phyloP scores from a whole-genome alignment of 139 green algal genomes.

The Helicosporidium sp. region DNA sequence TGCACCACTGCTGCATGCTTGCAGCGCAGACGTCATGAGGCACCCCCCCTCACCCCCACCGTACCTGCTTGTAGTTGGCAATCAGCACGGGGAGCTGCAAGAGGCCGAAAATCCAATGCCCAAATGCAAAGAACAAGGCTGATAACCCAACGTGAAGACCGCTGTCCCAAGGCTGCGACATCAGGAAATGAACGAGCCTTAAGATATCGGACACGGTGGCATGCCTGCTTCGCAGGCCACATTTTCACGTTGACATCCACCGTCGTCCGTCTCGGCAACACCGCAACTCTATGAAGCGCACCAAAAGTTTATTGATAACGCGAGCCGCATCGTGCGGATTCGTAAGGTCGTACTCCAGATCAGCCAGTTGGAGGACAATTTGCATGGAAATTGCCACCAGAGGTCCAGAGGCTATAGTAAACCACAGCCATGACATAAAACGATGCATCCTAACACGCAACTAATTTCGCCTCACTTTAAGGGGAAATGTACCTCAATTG shows the following conservation, averaged over 20 bases:
- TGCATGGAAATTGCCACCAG: slow-evolving; percentile 49
- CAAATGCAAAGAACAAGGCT: slow-evolving; percentile 24
- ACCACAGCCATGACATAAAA: neutral
- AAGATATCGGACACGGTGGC: too few relatives aligned
- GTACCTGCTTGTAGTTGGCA: slow-evolving; percentile 18
- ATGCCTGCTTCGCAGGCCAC: too few relatives aligned
- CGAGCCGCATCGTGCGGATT: slow-evolving; percentile 59
- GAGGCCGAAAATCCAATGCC: slow-evolving; percentile 32
- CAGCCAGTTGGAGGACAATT: slow-evolving; percentile 55
- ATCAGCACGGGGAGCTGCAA: slow-evolving; percentile 18
- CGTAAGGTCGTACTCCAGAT: slow-evolving; percentile 69
- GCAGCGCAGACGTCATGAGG: neutral
- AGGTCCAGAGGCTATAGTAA: slow-evolving; percentile 24
- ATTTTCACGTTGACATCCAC: too few relatives aligned
- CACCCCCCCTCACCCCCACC: neutral
- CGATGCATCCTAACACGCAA: too few relatives aligned
- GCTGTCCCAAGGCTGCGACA: neutral
- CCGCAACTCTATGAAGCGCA: too few relatives aligned
- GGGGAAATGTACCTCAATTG: too few relatives aligned
- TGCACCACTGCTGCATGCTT: neutral
- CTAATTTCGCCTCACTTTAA: too few relatives aligned
- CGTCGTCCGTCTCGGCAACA: too few relatives aligned
- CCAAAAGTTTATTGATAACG: slow-evolving; percentile 47
- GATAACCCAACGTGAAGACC: slow-evolving; percentile 17
- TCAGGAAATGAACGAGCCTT: too few relatives aligned